Evolutionary conservation across 176 grass and related monocot genomes (phyloP).

Genomic region (Raddia guianensis): DNA sequence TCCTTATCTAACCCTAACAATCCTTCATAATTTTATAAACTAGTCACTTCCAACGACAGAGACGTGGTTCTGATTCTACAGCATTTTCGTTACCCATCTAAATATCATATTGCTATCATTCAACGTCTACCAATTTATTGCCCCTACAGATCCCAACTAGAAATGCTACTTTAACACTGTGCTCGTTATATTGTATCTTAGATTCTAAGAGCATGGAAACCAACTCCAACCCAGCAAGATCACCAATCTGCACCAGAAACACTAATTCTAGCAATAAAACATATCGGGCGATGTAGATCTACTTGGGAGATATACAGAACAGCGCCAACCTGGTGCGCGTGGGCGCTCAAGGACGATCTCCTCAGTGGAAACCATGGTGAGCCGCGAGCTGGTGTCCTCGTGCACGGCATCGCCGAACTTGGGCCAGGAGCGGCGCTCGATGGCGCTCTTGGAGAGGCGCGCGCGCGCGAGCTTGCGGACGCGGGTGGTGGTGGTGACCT

Average conservation of each 20-base stretch:
- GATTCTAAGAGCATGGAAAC: neutral
- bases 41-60: neutral
- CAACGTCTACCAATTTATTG: neutral
- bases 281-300: neutral
- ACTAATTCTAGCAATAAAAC: neutral
- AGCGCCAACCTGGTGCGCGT: slow-evolving; percentile 60
- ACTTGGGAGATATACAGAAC: slow-evolving; percentile 32
- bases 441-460: slow-evolving; percentile 69
- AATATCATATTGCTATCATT: neutral
- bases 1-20: neutral
- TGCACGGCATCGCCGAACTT: slow-evolving; percentile 83
- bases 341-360: slow-evolving; percentile 87
- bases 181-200: neutral
- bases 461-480: slow-evolving; percentile 65
- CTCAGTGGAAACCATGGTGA: slow-evolving; percentile 85
- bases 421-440: slow-evolving; percentile 74
- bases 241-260: neutral
- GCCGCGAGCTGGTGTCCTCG: slow-evolving; percentile 59
- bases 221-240: neutral
- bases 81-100: neutral
- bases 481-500: slow-evolving; percentile 60
- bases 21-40: neutral
- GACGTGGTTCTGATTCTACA: neutral
- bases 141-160: neutral
- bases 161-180: neutral